A percentile compares a stretch with the other conserved stretches of the same genome.
Conservation (phyloP, 371 early-diverging fungal genomes). For the Haplosporangium sp. region DNA sequence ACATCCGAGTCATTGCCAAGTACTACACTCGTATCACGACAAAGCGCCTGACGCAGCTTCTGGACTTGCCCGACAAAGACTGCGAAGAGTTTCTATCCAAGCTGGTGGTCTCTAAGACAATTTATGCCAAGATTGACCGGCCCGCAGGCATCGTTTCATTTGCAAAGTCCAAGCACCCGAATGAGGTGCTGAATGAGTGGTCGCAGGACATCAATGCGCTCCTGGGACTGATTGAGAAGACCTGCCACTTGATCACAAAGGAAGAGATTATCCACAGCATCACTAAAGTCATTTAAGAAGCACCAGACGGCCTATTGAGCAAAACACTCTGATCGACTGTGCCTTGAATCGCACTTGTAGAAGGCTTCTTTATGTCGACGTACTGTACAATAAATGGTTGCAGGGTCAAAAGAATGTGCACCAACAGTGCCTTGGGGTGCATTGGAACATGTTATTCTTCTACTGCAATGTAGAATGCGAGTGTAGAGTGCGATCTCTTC, state of each 20-base stretch:
- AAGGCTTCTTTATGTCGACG: too few relatives aligned
- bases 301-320: neutral
- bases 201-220: constrained; percentile 87
- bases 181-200: constrained; percentile 93
- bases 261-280: constrained; percentile 92
- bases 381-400: too few relatives aligned
- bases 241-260: constrained; percentile 96
- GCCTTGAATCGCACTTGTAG: too few relatives aligned
- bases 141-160: constrained; percentile 92
- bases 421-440: too few relatives aligned
- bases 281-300: constrained; percentile 69
- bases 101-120: constrained; percentile 92
- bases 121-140: constrained; percentile 95
- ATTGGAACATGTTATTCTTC: too few relatives aligned
- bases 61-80: constrained; percentile 80
- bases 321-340: neutral
- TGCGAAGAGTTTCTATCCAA: constrained; percentile 92
- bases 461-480: too few relatives aligned
- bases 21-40: constrained; percentile 93
- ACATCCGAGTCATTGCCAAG: constrained; percentile 95
- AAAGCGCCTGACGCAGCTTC: constrained; percentile 79
- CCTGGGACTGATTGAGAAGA: constrained; percentile 93
- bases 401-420: too few relatives aligned
- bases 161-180: constrained; percentile 84
- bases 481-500: too few relatives aligned